A percentile compares a stretch with the other conserved stretches of the same genome.
Evolutionary conservation across 129 eudicot genomes (phyloP).

Genomic region (Gnaphalium uliginosum): DNA sequence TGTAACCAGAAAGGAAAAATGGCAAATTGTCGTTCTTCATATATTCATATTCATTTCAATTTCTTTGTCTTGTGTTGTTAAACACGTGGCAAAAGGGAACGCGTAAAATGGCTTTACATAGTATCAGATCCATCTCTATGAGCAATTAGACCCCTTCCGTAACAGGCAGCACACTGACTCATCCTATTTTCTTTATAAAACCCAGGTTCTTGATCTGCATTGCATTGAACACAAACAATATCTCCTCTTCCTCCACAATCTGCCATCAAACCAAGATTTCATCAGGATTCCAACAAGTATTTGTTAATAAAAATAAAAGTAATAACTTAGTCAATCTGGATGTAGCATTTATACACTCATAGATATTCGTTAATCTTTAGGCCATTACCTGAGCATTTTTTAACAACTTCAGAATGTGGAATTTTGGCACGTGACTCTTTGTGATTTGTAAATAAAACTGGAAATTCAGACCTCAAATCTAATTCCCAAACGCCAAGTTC

Average conservation of each 20-base stretch:
- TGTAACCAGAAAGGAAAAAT: not conserved
- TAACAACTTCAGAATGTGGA: conserved; percentile 77
- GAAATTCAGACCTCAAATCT: conserved; percentile 89
- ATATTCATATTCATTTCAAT: not conserved
- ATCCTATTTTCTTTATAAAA: conserved; percentile 68
- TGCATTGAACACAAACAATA: conserved; percentile 69
- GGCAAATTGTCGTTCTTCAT: not conserved
- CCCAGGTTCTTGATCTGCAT: conserved; percentile 72
- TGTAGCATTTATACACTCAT: not conserved
- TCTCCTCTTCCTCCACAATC: conserved; percentile 85
- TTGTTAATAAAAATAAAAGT: not conserved
- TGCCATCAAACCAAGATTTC: conserved; percentile 26
- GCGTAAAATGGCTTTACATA: conserved; percentile 51
- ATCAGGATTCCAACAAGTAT: conserved; percentile 5
- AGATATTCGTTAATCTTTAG: not conserved
- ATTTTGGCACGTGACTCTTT: conserved; percentile 66
- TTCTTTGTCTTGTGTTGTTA: not conserved
- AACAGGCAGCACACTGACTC: conserved; percentile 71
- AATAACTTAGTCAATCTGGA: not conserved
- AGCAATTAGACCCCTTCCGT: conserved; percentile 96
- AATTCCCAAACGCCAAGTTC: conserved; percentile 94
- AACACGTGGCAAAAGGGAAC: not conserved
- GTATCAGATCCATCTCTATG: conserved; percentile 95
- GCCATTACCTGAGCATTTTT: conserved; percentile 73
- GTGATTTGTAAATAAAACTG: conserved; percentile 63